Evolutionary conservation across 2,329 filamentous ascomycete species (phyloP), one percentile per base, ranked within the genome.

Genomic region (Mycocentrospora acerina): DNA sequence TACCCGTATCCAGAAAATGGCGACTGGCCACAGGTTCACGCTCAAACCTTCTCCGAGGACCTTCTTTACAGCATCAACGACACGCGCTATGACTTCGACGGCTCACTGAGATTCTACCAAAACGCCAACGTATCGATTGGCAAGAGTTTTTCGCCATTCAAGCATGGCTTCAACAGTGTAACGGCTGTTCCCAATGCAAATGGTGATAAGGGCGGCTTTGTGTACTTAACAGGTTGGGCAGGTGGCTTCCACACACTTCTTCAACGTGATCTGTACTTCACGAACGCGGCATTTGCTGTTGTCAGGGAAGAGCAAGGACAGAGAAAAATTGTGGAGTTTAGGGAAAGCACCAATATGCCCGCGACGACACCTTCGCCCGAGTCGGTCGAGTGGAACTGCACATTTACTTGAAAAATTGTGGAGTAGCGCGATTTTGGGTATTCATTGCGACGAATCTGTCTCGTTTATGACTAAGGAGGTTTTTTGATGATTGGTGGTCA

Each of bases 151-250:
- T 40, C 48, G 8, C 53, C 53, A 2, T 64, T 64, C 41, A 42
- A 56, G 32, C 60, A 64, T 26, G 61, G 60, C 13, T 57, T 60
- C 18, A 55, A 49, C 33, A 57, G 51, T 14, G 53, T 52, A 1
- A 43, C 62, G 4, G 59, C 56, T 8, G 43, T 64, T 3, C 61
- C 61, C 12, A 59, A 62, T 36, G 33, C 40, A 0, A 62, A 55
- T 32, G 57, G 58, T 29, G 59, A 62, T 34, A 61, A 53, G 32
- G 61, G 61, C 7, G 61, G 61, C 12, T 55, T 61, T 18, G 60
- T 62, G 15, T 64, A 63, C 36, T 46, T 55, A 46, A 54, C 60
- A 19, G 60, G 60, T 2, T 64, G 61, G 61, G 59, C 60, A 4
- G 60, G 61, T 14, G 60, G 61, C 1, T 50, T 44, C 18, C 56